Percentiles rank a stretch among this genome's conserved stretches.
Conservation (phyloP, 495 filamentous ascomycete species). For the Penicillium cataractarum region DNA sequence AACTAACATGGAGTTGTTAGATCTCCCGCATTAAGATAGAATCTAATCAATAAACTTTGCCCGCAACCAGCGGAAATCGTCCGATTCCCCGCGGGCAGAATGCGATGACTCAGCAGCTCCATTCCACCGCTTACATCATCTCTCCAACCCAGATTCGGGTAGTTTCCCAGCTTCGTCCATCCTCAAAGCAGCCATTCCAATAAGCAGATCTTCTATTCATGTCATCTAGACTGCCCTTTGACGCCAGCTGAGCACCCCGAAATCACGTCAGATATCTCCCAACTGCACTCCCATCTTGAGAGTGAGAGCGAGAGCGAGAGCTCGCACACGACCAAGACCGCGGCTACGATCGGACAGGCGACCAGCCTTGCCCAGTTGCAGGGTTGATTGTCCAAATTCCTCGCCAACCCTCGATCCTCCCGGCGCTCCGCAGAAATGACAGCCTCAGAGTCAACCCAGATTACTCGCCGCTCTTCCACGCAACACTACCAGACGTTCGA, state of each 20-base stretch:
- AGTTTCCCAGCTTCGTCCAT: constrained; percentile 8
- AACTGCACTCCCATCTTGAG: background rate
- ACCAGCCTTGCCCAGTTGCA: constrained; percentile 19
- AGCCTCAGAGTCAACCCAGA: constrained; percentile 36
- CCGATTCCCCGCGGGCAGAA: constrained; percentile 2
- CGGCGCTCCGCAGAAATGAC: constrained; percentile 30
- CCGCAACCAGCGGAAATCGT: background rate
- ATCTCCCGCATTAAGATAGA: background rate
- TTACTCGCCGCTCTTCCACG: constrained; percentile 67
- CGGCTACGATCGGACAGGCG: constrained; percentile 12
- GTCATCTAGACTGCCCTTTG: background rate
- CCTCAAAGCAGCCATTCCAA: constrained; percentile 9
- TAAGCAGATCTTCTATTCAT: background rate
- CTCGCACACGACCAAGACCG: constrained; percentile 18
- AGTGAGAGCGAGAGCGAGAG: background rate
- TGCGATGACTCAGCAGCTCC: constrained; percentile 9
- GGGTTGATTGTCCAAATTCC: constrained; percentile 8
- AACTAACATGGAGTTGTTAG: background rate
- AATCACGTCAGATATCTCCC: background rate
- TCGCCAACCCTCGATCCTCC: constrained; percentile 1
- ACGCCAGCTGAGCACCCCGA: background rate
- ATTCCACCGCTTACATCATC: constrained; percentile 19
- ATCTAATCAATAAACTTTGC: background rate
- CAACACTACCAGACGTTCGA: constrained; percentile 95
- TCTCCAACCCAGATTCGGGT: constrained; percentile 2